Base-by-base conservation (phyloP, 2,329 filamentous ascomycete genomes). In the Cladosporium phlei region DNA sequence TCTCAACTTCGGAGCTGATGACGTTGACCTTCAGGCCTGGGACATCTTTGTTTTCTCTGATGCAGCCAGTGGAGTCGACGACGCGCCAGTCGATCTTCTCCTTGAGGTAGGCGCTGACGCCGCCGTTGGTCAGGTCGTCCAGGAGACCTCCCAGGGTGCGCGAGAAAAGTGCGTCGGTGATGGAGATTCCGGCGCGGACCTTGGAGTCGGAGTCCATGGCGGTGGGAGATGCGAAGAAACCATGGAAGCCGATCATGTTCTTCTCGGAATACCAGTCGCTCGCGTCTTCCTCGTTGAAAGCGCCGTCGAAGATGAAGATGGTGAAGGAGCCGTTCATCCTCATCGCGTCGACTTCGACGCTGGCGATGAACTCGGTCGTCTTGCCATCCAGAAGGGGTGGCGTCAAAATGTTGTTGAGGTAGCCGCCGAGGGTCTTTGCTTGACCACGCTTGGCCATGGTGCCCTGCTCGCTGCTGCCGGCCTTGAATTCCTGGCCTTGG, bases 301-400 rank as follows among this genome's bases (percentile, higher is more conserved):
- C 60, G 0, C 82, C 85, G 2, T 88, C 60, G 65, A 89, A 90
- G 49, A 90, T 69, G 59, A 83, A 78, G 17, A 91, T 69, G 47
- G 72, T 73, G 58, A 83, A 87, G 0, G 82, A 79, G 1, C 75
- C 77, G 10, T 75, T 70, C 46, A 48, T 48, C 22, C 19, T 7
- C 46, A 43, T 42, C 19, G 33, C 39, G 21, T 49, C 40, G n/a
- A 43, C 43, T 14, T 37, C 35, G 43, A 42, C 21, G 38, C 21
- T 22, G 20, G 48, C 29, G 17, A 47, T 42, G 32, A 39, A 46
- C 33, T 50, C 42, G 24, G 44, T 35, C 27, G 22, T 37, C 37
- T 40, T 47, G 35, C 45, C 45, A 7, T 37, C 21, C 21, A 45
- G 24, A 12, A 45, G 42, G 22, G 22, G 35, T 9, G 35, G 30